Conservation (phyloP, 495 filamentous ascomycete genomes). For the Ramalina intermedia region DNA sequence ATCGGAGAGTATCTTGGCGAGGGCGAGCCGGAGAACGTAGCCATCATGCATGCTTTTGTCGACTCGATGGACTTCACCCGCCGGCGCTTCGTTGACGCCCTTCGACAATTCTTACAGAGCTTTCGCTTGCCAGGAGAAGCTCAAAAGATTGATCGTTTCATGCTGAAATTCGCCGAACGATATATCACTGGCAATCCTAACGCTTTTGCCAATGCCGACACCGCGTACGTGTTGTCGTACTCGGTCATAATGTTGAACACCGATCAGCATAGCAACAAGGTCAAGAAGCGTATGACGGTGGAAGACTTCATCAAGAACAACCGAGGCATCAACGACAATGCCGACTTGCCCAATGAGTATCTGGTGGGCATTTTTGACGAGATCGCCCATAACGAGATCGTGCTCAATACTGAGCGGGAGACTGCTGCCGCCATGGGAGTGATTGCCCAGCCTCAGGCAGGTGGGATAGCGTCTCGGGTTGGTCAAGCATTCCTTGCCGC, state of each 20-base stretch:
- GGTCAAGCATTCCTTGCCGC: slow-evolving; percentile 83
- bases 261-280: slow-evolving; percentile 79
- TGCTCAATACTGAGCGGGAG: slow-evolving; percentile 81
- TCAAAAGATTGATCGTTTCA: slow-evolving; percentile 98
- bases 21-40: slow-evolving; percentile 79
- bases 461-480: slow-evolving; percentile 67
- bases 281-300: slow-evolving; percentile 78
- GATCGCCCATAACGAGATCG: slow-evolving; percentile 82
- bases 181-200: slow-evolving; percentile 92
- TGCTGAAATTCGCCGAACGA: slow-evolving; percentile 96
- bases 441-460: slow-evolving; percentile 41
- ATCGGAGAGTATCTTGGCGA: slow-evolving; percentile 94
- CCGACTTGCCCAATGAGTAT: slow-evolving; percentile 87
- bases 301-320: slow-evolving; percentile 99
- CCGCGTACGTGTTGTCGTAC: slow-evolving; percentile 89
- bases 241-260: slow-evolving; percentile 96
- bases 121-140: slow-evolving; percentile 94
- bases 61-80: slow-evolving; percentile 91
- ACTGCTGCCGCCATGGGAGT: slow-evolving; percentile 61
- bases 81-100: slow-evolving; percentile 81
- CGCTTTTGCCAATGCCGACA: slow-evolving; percentile 96
- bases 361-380: slow-evolving; percentile 81
- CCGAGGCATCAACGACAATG: slow-evolving; percentile 92
- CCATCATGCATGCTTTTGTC: slow-evolving; percentile 97
- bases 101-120: slow-evolving; percentile 82